Percentiles rank a stretch among this genome's conserved stretches.
Evolutionary conservation across 768 basidiomycete genomes (phyloP).

Genomic region (Suillus luteus): DNA sequence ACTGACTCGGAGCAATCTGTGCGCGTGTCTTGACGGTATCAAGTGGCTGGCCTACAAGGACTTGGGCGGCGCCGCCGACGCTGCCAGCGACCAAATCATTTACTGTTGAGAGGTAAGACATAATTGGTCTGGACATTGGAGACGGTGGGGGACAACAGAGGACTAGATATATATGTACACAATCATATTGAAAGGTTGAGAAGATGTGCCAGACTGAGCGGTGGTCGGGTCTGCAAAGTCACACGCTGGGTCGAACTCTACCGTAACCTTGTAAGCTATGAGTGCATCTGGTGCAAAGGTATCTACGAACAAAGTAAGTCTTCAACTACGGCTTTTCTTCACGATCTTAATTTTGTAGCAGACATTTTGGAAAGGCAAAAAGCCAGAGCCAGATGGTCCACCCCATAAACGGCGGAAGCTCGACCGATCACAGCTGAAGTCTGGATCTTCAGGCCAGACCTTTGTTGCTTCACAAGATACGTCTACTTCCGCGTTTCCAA

Average conservation of each 20-base stretch:
- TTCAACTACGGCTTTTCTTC: background rate
- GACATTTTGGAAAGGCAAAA: background rate
- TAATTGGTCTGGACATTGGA: background rate
- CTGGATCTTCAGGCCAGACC: conserved; percentile 5
- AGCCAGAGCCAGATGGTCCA: conserved; percentile 2
- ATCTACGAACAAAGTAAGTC: background rate
- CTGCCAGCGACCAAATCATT: conserved; percentile 89
- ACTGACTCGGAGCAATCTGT: conserved; percentile 80
- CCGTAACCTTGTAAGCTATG: background rate
- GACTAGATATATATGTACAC: background rate
- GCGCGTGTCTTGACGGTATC: conserved; percentile 90
- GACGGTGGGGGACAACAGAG: background rate
- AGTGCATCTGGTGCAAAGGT: background rate
- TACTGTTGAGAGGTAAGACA: conserved; percentile 51
- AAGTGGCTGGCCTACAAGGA: conserved; percentile 90
- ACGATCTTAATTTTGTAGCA: background rate
- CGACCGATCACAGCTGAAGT: conserved; percentile 10
- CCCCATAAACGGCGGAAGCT: conserved; percentile 25
- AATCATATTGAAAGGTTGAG: background rate
- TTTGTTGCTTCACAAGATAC: conserved; percentile 10
- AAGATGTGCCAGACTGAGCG: background rate
- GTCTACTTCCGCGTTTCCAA: conserved; percentile 12
- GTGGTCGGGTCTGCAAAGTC: background rate
- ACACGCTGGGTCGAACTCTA: background rate
- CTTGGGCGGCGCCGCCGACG: conserved; percentile 92